Percentiles rank a stretch among this genome's conserved stretches.
phyloP scores from a whole-genome alignment of 2,329 filamentous ascomycete species.

The Pestalotiopsis sp. region DNA sequence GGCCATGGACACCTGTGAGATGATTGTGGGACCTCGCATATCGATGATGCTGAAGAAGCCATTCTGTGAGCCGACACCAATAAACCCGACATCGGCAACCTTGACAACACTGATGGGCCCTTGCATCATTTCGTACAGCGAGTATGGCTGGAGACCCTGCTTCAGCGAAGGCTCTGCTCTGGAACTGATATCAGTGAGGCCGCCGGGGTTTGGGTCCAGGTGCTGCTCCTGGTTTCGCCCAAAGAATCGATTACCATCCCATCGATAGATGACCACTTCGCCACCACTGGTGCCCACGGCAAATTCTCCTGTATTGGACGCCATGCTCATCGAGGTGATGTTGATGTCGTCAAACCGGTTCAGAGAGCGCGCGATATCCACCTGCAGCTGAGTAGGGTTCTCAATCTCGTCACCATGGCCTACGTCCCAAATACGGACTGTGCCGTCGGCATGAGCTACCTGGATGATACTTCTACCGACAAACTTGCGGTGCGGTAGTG shows the following conservation, averaged over 20 bases:
- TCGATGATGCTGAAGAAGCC: conserved; percentile 84
- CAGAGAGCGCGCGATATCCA: conserved; percentile 83
- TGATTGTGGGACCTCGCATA: conserved; percentile 82
- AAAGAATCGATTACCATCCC: conserved; percentile 78
- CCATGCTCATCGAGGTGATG: conserved; percentile 79
- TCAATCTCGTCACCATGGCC: conserved; percentile 94
- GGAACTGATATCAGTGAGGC: conserved; percentile 73
- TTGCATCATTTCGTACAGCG: conserved; percentile 81
- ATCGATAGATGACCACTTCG: conserved; percentile 86
- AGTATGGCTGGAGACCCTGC: conserved; percentile 79
- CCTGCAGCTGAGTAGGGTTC: conserved; percentile 78
- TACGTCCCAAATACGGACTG: conserved; percentile 88
- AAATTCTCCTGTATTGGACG: conserved; percentile 80
- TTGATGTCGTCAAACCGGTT: conserved; percentile 78
- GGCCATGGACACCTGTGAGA: conserved; percentile 72
- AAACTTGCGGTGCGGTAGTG: conserved; percentile 72
- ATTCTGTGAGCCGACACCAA: conserved; percentile 82
- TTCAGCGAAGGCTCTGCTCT: conserved; percentile 74
- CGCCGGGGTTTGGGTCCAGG: conserved; percentile 64
- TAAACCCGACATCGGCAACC: conserved; percentile 91
- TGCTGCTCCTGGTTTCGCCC: conserved; percentile 64
- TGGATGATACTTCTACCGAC: conserved; percentile 85
- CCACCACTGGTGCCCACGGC: conserved; percentile 80
- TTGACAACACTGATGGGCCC: conserved; percentile 79
- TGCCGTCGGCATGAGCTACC: conserved; percentile 88